phyloP scores from a whole-genome alignment of 2,329 filamentous ascomycete species.

The Canariomyces notabilis region DNA sequence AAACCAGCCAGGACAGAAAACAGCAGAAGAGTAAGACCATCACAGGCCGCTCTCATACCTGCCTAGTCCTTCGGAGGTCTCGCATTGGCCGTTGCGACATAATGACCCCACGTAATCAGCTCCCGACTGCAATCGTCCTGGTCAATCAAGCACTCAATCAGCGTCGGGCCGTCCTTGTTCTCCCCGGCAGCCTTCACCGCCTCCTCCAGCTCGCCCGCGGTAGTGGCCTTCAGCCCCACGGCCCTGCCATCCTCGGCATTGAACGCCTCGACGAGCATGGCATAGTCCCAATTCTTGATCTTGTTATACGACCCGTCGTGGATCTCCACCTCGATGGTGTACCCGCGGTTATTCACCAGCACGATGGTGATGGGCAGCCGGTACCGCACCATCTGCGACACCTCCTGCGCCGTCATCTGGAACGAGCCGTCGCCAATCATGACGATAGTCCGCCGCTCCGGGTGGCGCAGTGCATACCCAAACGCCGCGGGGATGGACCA shows the following conservation, averaged over 20 bases:
- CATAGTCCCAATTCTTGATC: conserved; percentile 32
- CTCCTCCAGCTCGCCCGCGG: conserved; percentile 24
- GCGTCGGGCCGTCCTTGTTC: conserved; percentile 23
- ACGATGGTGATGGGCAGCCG: conserved; percentile 31
- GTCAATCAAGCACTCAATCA: conserved; percentile 27
- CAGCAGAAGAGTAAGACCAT: too few relatives aligned
- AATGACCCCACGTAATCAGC: conserved; percentile 28
- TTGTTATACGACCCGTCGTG: conserved; percentile 32
- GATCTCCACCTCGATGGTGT: conserved; percentile 37
- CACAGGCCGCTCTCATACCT: neutral
- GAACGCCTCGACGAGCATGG: conserved; percentile 25
- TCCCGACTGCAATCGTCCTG: conserved; percentile 28
- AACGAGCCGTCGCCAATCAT: conserved; percentile 34
- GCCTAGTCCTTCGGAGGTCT: conserved; percentile 19
- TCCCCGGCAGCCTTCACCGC: conserved; percentile 19
- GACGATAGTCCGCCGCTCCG: conserved; percentile 28
- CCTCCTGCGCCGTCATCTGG: conserved; percentile 35
- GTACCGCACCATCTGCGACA: conserved; percentile 33
- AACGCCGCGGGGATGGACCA: conserved; percentile 28
- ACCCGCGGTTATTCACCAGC: conserved; percentile 35
- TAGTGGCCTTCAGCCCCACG: conserved; percentile 22
- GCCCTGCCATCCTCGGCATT: conserved; percentile 24
- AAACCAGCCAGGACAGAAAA: too few relatives aligned
- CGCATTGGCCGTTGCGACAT: conserved; percentile 27
- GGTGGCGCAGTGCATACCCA: conserved; percentile 24